Percentiles rank a stretch among this genome's conserved stretches.
Conservation (phyloP, 2,329 filamentous ascomycete species). For the Phialophora verrucosa region DNA sequence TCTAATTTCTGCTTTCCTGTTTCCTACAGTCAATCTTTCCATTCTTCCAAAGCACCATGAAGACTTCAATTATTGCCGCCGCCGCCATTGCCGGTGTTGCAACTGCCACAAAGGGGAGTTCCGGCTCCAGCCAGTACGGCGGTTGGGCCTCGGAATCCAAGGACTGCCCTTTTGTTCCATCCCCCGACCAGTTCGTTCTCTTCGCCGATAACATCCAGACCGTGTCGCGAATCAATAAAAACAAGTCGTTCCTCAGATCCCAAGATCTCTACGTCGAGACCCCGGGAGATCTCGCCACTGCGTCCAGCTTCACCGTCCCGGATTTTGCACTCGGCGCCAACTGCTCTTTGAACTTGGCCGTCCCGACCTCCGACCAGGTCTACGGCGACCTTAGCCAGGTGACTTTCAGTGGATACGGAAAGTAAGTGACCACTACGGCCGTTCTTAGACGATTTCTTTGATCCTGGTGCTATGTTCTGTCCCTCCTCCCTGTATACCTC, state of each 20-base stretch:
- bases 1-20: background rate
- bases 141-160: background rate
- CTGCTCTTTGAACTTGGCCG: conserved; percentile 14
- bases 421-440: background rate
- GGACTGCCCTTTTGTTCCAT: conserved; percentile 8
- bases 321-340: conserved; percentile 5
- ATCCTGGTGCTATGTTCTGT: background rate
- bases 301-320: conserved; percentile 12
- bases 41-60: conserved; percentile 10
- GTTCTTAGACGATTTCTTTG: background rate
- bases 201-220: conserved; percentile 18
- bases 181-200: conserved; percentile 10
- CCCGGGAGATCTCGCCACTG: conserved; percentile 4
- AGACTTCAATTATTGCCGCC: conserved; percentile 11
- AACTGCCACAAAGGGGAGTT: conserved; percentile 4
- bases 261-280: conserved; percentile 13
- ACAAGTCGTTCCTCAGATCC: conserved; percentile 14
- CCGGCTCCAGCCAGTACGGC: background rate
- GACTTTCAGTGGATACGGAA: conserved; percentile 12
- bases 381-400: conserved; percentile 2
- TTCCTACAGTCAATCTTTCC: conserved; percentile 4
- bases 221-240: background rate
- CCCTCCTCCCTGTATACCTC: background rate
- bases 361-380: conserved; percentile 10
- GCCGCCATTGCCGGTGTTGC: conserved; percentile 8